These are phyloP conservation scores for Ustilago nuda DNA, from an alignment of 1,284 basidiomycete genomes.

Conservation along the genomic window DNA sequence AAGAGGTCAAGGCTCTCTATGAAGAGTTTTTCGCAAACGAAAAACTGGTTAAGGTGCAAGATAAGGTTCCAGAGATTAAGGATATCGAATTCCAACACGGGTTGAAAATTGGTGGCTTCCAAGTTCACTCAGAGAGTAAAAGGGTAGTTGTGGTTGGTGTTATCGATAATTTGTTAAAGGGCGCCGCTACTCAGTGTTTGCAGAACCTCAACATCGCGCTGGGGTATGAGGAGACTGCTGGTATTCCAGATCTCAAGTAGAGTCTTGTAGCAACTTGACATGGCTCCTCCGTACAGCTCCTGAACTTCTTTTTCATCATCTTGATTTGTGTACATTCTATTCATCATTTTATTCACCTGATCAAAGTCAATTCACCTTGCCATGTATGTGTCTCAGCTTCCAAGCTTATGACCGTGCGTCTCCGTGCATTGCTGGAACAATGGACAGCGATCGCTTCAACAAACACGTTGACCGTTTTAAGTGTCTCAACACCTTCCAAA, in stretches of 20 bases:
- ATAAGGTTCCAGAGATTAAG: conserved; percentile 80
- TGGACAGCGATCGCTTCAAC: too few species aligned
- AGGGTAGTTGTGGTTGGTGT: conserved; percentile 83
- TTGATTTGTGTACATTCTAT: neutral
- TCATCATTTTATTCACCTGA: neutral
- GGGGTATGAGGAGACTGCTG: conserved; percentile 89
- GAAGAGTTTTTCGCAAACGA: conserved; percentile 82
- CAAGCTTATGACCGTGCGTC: too few species aligned
- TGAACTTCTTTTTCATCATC: neutral
- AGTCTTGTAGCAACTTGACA: neutral
- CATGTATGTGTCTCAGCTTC: too few species aligned
- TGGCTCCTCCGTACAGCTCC: neutral
- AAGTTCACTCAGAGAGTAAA: conserved; percentile 88
- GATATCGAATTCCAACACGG: conserved; percentile 87
- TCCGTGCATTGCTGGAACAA: too few species aligned
- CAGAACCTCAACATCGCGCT: conserved; percentile 97
- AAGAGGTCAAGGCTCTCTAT: conserved; percentile 81
- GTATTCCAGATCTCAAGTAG: conserved; percentile 73
- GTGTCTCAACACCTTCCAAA: too few species aligned
- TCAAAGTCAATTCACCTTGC: neutral
- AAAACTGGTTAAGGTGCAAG: conserved; percentile 77
- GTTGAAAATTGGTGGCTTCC: conserved; percentile 90
- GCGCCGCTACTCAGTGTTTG: conserved; percentile 95
- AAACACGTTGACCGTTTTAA: too few species aligned
- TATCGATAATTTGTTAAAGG: conserved; percentile 94